These are phyloP conservation scores for Hemisphaericaspora xylanilytica DNA, from an alignment of 1,139 yeast species.

Conservation along the genomic window DNA sequence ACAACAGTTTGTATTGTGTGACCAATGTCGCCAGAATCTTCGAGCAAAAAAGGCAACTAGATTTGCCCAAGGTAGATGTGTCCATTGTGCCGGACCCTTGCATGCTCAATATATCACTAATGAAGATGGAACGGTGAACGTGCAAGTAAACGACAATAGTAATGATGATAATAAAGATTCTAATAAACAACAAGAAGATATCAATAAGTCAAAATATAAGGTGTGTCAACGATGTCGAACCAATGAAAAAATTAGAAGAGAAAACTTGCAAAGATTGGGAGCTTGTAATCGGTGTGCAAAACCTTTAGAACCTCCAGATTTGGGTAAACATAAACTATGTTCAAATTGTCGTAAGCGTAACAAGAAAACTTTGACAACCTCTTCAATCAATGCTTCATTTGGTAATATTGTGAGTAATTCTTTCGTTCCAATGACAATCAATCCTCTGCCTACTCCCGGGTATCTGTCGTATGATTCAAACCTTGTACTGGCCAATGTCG, in stretches of 20 bases:
- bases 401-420: neutral
- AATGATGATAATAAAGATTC: neutral
- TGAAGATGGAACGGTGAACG: constrained; percentile 9
- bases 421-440: neutral
- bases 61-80: constrained; percentile 63
- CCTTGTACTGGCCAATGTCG: neutral
- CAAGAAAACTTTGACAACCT: constrained; percentile 24
- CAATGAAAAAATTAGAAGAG: constrained; percentile 57
- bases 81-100: constrained; percentile 64
- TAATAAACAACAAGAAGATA: constrained; percentile 12
- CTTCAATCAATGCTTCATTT: neutral
- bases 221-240: constrained; percentile 64
- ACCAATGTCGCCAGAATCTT: constrained; percentile 53
- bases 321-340: constrained; percentile 58
- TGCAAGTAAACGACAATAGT: constrained; percentile 11
- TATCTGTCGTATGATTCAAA: neutral
- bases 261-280: constrained; percentile 55
- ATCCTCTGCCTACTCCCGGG: neutral
- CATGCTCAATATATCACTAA: constrained; percentile 40
- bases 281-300: constrained; percentile 63
- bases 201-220: constrained; percentile 47
- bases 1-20: constrained; percentile 56
- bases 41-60: constrained; percentile 56
- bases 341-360: constrained; percentile 50
- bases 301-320: constrained; percentile 41